Base-by-base conservation (phyloP, 169 alveolate species). In the Plasmodium cynomolgi region DNA sequence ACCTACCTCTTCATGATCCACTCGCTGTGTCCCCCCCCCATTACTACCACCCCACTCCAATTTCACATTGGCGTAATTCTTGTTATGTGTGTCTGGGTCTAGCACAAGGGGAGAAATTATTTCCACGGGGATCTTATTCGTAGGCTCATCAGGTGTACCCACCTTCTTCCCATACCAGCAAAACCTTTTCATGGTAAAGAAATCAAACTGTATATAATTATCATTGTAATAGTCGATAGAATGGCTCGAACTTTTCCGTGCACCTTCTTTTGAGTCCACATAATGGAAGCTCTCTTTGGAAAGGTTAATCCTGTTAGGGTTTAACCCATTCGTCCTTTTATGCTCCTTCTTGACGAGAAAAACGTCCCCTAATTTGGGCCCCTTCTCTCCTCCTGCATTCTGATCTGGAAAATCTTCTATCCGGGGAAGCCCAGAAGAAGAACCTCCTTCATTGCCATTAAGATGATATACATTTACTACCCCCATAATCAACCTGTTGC, bases 81-180 rank as follows among this genome's bases (percentile, higher is more conserved):
- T 29, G 20, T 71, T 86, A 50, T 86, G 81, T 3, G 29, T 31
- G 62, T 74, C 73, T 75, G 85, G 82, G 72, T 71, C 50, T 15
- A 75, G 29, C 23, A 37, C 58, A 33, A 86, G 80, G n/a, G 93
- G 93, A 34, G 93, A 86, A 23, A 86, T 54, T 1, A 33, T 80
- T 0, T 80, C 41, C n/a, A 50, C 39, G n/a, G 93, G 93, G 20
- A 90, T 80, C 50, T 80, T 90, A 39, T 90, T 90, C 54, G 94
- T 90, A 33, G 94, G 84, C 20, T 58, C 29, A 23, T 80, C 83
- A 20, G 94, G 29, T 8, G 31, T 20, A 44, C 73, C 33, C 20
- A 90, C 29, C 73, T 90, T 90, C 54, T 90, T 79, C 74, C 81
- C 94, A 41, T 71, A 58, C 94, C 94, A 90, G 73, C 94, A 90